phyloP scores from a whole-genome alignment of 1,139 yeast species.

The Wickerhamomyces sp. region DNA sequence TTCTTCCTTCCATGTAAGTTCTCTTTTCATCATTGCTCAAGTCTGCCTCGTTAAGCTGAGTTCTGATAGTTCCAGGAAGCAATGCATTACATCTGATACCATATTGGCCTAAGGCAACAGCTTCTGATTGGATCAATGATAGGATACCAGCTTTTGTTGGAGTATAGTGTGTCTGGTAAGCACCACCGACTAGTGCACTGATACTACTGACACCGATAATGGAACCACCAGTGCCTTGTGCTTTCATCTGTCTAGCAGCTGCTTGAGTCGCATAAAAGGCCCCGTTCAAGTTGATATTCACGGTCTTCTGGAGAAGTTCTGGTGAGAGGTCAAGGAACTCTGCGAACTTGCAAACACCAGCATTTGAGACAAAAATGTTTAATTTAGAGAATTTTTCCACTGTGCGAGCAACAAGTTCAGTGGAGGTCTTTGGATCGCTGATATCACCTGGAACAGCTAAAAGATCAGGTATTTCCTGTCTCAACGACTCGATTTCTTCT shows the following conservation, averaged over 20 bases:
- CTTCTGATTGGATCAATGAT: slow-evolving; percentile 40
- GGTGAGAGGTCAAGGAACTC: slow-evolving; percentile 34
- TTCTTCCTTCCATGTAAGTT: slow-evolving; percentile 35
- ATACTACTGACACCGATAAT: slow-evolving; percentile 39
- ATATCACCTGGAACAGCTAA: slow-evolving; percentile 41
- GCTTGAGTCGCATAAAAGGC: slow-evolving; percentile 42
- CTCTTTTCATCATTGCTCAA: slow-evolving; percentile 31
- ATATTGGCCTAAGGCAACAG: slow-evolving; percentile 38
- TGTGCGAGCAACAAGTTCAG: slow-evolving; percentile 30
- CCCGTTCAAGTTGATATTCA: slow-evolving; percentile 39
- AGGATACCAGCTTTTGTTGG: slow-evolving; percentile 47
- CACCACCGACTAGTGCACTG: slow-evolving; percentile 40
- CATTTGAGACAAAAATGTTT: slow-evolving; percentile 42
- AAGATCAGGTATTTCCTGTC: slow-evolving; percentile 26
- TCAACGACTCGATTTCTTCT: slow-evolving; percentile 25
- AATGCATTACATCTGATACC: slow-evolving; percentile 40
- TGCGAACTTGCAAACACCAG: slow-evolving; percentile 39
- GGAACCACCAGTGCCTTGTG: slow-evolving; percentile 44
- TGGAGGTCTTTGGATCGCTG: slow-evolving; percentile 34
- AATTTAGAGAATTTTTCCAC: slow-evolving; percentile 37
- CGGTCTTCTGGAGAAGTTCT: slow-evolving; percentile 29
- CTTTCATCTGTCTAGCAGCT: slow-evolving; percentile 40
- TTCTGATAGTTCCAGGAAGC: slow-evolving; percentile 41
- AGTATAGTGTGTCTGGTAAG: slow-evolving; percentile 38
- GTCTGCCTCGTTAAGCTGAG: slow-evolving; percentile 37